These are phyloP conservation scores for Pleurostoma richardsiae DNA, from an alignment of 2,329 filamentous ascomycete genomes.

Conservation along the genomic window DNA sequence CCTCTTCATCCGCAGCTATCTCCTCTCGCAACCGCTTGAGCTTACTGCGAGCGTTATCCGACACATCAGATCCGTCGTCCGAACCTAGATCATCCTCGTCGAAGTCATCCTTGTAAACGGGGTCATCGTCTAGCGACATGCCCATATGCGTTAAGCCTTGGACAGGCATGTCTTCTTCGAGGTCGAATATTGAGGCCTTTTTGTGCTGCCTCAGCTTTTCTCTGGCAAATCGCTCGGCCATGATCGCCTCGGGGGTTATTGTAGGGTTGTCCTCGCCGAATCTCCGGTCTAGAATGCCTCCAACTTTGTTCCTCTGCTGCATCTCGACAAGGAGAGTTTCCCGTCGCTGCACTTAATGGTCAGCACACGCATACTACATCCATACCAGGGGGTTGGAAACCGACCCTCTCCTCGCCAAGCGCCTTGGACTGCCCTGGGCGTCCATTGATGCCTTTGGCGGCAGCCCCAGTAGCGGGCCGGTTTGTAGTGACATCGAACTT, in stretches of 20 bases:
- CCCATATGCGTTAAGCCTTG: slow-evolving; percentile 79
- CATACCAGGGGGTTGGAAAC: slow-evolving; percentile 14
- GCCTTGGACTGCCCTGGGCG: slow-evolving; percentile 83
- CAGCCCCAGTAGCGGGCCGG: slow-evolving; percentile 45
- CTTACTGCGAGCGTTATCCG: slow-evolving; percentile 46
- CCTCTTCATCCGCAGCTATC: slow-evolving; percentile 34
- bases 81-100: slow-evolving; percentile 67
- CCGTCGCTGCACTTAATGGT: slow-evolving; percentile 49
- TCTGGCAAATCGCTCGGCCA: slow-evolving; percentile 82
- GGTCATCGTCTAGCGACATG: slow-evolving; percentile 59
- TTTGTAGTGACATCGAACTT: slow-evolving; percentile 83
- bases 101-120: slow-evolving; percentile 64
- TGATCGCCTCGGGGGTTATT: slow-evolving; percentile 90
- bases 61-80: slow-evolving; percentile 53
- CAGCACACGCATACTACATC: slow-evolving; percentile 3
- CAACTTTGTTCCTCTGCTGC: slow-evolving; percentile 83
- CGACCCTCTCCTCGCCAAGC: slow-evolving; percentile 75
- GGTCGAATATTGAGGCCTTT: slow-evolving; percentile 77
- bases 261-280: slow-evolving; percentile 94
- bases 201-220: slow-evolving; percentile 79
- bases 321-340: slow-evolving; percentile 86
- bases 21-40: slow-evolving; percentile 51
- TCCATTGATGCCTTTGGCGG: slow-evolving; percentile 57
- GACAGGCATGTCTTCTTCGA: slow-evolving; percentile 75
- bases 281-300: slow-evolving; percentile 85